phyloP scores from a whole-genome alignment of 805 yeast species.

The Geotrichum ghanense region DNA sequence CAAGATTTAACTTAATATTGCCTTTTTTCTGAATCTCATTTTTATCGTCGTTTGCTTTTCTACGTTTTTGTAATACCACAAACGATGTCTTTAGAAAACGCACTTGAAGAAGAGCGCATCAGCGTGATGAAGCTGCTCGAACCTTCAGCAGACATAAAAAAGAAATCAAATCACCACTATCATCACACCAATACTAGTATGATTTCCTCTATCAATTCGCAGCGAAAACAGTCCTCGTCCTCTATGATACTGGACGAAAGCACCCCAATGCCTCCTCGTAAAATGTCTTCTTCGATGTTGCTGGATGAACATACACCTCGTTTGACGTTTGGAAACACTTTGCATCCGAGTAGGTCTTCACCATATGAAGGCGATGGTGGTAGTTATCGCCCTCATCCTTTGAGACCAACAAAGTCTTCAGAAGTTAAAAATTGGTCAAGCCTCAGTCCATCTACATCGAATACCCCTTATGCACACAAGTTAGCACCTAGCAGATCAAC shows the following conservation, averaged over 20 bases:
- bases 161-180: background rate
- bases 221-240: background rate
- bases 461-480: background rate
- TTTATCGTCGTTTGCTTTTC: no score
- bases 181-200: background rate
- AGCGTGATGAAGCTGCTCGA: slow-evolving; percentile 12
- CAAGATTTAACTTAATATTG: no score
- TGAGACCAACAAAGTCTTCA: slow-evolving; percentile 1
- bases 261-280: no score
- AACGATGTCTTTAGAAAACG: slow-evolving; percentile 16
- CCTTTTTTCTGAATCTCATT: no score
- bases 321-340: background rate
- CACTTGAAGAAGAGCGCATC: slow-evolving; percentile 18
- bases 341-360: background rate
- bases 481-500: background rate
- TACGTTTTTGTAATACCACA: no score
- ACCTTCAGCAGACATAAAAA: no score
- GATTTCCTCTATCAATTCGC: background rate
- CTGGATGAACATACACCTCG: no score
- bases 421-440: background rate
- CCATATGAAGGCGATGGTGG: background rate
- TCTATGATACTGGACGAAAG: slow-evolving; percentile 1
- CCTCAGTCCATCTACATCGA: background rate
- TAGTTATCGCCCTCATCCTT: background rate
- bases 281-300: no score